Conservation (phyloP, 139 green algal genomes). For the Chlamydomonas schloesseri region DNA sequence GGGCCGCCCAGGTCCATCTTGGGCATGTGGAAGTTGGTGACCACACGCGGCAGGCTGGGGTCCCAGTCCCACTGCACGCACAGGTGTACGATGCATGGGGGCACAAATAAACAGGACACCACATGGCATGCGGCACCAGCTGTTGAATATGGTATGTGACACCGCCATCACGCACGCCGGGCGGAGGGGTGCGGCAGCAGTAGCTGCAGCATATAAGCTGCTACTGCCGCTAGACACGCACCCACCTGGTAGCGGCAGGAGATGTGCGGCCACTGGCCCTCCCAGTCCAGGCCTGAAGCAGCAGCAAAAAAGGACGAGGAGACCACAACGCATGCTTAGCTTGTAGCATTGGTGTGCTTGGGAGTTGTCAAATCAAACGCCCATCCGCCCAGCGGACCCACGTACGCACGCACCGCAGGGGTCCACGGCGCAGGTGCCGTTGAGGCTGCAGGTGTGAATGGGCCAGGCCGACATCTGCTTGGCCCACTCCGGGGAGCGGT, state of each 20-base stretch:
- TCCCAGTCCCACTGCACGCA: background rate
- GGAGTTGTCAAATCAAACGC: no score
- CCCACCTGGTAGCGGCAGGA: constrained; percentile 32
- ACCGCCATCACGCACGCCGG: no score
- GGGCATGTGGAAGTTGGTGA: constrained; percentile 30
- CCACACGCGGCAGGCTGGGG: background rate
- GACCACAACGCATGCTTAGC: no score
- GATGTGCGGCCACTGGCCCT: constrained; percentile 4
- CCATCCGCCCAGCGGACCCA: background rate
- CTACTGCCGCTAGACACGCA: no score
- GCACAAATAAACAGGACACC: no score
- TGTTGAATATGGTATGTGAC: no score
- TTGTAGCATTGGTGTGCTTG: no score
- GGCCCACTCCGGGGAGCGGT: background rate
- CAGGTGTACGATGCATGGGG: no score
- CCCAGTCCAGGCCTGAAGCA: constrained; percentile 7
- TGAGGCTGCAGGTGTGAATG: constrained; percentile 10
- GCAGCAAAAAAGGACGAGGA: no score
- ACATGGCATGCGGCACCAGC: no score
- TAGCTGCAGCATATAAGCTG: no score
- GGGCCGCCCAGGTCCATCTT: constrained; percentile 3
- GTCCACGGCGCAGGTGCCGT: constrained; percentile 14
- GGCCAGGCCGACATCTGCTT: constrained; percentile 32
- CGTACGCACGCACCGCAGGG: constrained; percentile 32
- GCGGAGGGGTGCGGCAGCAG: no score